Percentiles rank a stretch among this genome's conserved stretches.
These are phyloP conservation scores for Pythium biforme DNA, from an alignment of 352 stramenopile species.

Conservation along the genomic window DNA sequence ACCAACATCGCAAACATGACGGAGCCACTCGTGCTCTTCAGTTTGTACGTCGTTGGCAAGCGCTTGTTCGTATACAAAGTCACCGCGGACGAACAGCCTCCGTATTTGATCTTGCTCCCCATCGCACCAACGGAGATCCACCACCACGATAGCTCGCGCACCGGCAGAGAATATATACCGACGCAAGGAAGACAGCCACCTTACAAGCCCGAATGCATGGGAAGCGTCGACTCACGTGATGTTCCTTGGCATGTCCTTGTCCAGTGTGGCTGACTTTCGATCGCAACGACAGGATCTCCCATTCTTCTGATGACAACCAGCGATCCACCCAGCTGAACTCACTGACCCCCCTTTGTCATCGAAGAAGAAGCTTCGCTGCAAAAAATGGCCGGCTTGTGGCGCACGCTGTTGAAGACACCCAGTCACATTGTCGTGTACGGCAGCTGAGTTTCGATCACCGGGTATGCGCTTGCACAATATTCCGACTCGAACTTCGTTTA, in stretches of 20 bases:
- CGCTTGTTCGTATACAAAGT: constrained; percentile 26
- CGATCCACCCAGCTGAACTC: too few relatives aligned
- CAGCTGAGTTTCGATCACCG: constrained; percentile 29
- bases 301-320: too few relatives aligned
- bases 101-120: not conserved
- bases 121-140: not conserved
- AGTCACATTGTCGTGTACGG: constrained; percentile 38
- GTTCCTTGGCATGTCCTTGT: constrained; percentile 11
- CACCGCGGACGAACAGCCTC: not conserved
- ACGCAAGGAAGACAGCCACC: not conserved
- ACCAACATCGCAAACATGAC: constrained; percentile 19
- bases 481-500: constrained; percentile 28
- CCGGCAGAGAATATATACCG: too few relatives aligned
- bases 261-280: constrained; percentile 9
- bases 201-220: not conserved
- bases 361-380: too few relatives aligned
- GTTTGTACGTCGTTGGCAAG: constrained; percentile 15
- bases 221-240: not conserved
- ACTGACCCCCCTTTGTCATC: too few relatives aligned
- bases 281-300: too few relatives aligned
- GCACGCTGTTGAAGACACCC: too few relatives aligned
- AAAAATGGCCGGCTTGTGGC: too few relatives aligned
- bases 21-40: constrained; percentile 19
- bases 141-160: not conserved
- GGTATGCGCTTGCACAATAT: constrained; percentile 26